Percentiles rank a stretch among this genome's conserved stretches.
Conservation (phyloP, 257 asterid species). For the Plantago major region DNA sequence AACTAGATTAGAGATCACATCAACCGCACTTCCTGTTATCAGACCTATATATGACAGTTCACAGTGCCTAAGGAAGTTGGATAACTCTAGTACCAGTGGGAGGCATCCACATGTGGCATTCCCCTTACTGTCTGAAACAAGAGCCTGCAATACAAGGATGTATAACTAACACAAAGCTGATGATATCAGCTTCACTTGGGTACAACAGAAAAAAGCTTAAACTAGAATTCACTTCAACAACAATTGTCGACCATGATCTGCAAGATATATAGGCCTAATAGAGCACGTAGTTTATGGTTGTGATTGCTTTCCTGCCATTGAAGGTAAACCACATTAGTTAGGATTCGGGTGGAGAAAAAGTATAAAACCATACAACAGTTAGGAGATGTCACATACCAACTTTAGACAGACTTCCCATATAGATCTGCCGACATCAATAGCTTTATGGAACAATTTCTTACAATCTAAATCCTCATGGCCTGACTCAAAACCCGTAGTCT, state of each 20-base stretch:
- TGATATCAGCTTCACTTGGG: conserved; percentile 13
- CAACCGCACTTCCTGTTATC: conserved; percentile 58
- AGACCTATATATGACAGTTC: conserved; percentile 66
- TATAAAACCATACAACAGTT: conserved; percentile 19
- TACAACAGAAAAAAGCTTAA: conserved; percentile 26
- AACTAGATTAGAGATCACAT: conserved; percentile 31
- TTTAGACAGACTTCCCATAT: conserved; percentile 46
- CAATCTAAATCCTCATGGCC: conserved; percentile 46
- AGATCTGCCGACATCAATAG: conserved; percentile 59
- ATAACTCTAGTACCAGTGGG: conserved; percentile 51
- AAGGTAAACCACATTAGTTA: conserved; percentile 14
- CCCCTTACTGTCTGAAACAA: conserved; percentile 53
- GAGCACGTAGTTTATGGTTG: conserved; percentile 49
- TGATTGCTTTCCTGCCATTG: conserved; percentile 56
- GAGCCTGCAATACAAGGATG: conserved; percentile 55
- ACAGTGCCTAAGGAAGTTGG: conserved; percentile 51
- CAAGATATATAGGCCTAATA: conserved; percentile 73
- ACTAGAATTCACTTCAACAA: conserved; percentile 27
- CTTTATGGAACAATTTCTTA: conserved; percentile 42
- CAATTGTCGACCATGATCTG: conserved; percentile 70
- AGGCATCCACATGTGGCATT: conserved; percentile 34
- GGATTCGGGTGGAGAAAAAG: conserved; percentile 17
- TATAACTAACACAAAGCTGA: conserved; percentile 17
- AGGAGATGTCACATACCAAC: conserved; percentile 50
- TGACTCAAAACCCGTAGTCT: conserved; percentile 29